Base-by-base conservation (phyloP, 2,329 filamentous ascomycete genomes). In the Phoma sp. region DNA sequence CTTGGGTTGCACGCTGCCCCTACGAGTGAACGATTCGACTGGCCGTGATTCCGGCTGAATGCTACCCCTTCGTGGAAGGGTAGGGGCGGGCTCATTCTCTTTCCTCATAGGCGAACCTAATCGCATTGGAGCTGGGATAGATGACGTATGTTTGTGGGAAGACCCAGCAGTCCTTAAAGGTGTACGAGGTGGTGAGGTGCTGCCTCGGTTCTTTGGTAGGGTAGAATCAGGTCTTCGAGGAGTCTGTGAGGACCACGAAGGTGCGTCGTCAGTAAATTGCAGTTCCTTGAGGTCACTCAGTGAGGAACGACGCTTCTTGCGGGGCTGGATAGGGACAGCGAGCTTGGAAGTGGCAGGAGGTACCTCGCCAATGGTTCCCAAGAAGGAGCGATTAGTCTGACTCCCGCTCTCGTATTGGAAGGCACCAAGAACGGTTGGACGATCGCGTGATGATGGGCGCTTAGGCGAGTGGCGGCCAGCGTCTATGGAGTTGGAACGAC, bases 271-370 rank as follows among this genome's bases (percentile, higher is more conserved):
- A 69, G 71, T 81, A 51, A 85, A 82, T 76, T 94, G 87, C 17
- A 91, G 79, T 51, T 80, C 83, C 63, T 87, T 89, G 43, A 98
- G 81, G 73, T 98, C 94, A 4, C 93, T 96, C 37, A 98, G 78
- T 24, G 93, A 97, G 77, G 93, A 97, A 71, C 94, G 88, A 51
- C 94, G 85, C 79, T 96, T 97, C 78, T 88, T 93, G 58, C 73
- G 71, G 51, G 72, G 72, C 63, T 71, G 72, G n/a, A 35, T 37
- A 15, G 52, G 52, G 5, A 55, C 52, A 17, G 52, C 52, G 3
- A 55, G 52, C 51, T 71, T 71, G 52, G 54, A 44, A 62, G 53
- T 38, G 48, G 60, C 67, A 51, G 74, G 71, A 43, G 76, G 74
- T 70, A 80, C 77, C 73, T 79, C 69, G 78, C 77, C 81, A 67